Evolutionary conservation across 2,329 filamentous ascomycete genomes (phyloP).

Genomic region (Chaetomium strumarium): DNA sequence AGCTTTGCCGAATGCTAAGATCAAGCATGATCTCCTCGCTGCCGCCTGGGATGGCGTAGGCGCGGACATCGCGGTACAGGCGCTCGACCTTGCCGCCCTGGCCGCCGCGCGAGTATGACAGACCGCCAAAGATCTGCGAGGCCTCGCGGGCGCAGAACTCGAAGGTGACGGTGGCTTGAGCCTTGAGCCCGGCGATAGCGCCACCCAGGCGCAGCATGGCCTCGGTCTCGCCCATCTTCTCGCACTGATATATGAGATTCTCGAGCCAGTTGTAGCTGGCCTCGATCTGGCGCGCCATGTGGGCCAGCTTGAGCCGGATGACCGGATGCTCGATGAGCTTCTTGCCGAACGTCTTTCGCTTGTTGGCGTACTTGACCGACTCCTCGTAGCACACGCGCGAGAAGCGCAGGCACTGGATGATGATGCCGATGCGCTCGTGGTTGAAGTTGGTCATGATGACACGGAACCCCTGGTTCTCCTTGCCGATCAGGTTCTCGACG

Average conservation of each 20-base stretch:
- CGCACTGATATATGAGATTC: constrained; percentile 87
- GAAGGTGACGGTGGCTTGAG: constrained; percentile 87
- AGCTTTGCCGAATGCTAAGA: constrained; percentile 80
- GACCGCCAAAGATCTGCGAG: constrained; percentile 92
- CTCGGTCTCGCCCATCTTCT: constrained; percentile 88
- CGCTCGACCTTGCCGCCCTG: constrained; percentile 95
- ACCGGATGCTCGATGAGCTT: constrained; percentile 94
- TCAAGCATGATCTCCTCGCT: constrained; percentile 99
- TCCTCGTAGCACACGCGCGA: constrained; percentile 96
- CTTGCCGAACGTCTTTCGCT: constrained; percentile 94
- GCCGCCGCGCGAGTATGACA: constrained; percentile 86
- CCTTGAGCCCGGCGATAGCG: constrained; percentile 89
- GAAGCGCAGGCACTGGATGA: constrained; percentile 96
- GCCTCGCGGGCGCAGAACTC: constrained; percentile 97
- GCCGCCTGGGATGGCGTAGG: constrained; percentile 93
- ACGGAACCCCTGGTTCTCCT: constrained; percentile 97
- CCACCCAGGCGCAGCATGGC: constrained; percentile 95
- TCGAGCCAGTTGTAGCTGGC: constrained; percentile 96
- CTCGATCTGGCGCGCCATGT: constrained; percentile 98
- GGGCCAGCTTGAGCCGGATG: constrained; percentile 93
- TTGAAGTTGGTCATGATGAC: constrained; percentile 99
- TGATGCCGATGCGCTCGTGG: constrained; percentile 97
- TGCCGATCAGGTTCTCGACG: constrained; percentile 97
- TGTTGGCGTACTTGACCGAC: constrained; percentile 92
- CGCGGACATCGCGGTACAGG: constrained; percentile 88